A percentile compares a stretch with the other conserved stretches of the same genome.
phyloP scores from a whole-genome alignment of 23 red algal genomes.

The Chondrus crispus region DNA sequence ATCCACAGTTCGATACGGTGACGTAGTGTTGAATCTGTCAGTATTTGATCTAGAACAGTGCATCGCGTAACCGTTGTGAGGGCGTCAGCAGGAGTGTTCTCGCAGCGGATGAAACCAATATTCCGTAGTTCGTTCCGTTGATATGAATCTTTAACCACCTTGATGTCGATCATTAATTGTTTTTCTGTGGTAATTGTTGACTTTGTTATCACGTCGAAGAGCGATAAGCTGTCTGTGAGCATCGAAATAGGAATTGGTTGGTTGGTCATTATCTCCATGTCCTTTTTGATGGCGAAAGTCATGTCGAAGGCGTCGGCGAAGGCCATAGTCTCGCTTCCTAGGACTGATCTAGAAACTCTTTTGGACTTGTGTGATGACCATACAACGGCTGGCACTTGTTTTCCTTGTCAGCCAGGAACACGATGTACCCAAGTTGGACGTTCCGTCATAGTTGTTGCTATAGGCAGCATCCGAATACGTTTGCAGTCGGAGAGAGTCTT shows the following conservation, averaged over 20 bases:
- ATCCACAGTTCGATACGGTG: neutral
- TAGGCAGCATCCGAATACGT: neutral
- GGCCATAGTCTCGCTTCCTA: neutral
- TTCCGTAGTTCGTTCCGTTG: neutral
- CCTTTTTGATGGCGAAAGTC: neutral
- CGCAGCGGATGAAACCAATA: neutral
- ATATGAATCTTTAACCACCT: neutral
- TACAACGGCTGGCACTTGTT: neutral
- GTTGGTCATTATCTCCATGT: neutral
- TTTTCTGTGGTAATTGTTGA: neutral
- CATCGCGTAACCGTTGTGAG: neutral
- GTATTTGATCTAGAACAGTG: neutral
- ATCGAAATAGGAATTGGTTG: neutral
- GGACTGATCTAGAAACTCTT: neutral
- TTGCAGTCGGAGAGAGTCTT: neutral
- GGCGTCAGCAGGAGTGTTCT: neutral
- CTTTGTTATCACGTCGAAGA: slow-evolving; percentile 3
- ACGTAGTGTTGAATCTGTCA: neutral
- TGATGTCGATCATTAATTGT: neutral
- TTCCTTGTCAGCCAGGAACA: neutral
- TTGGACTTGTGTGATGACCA: neutral
- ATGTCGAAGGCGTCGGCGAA: slow-evolving; percentile 6
- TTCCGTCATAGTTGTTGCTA: neutral
- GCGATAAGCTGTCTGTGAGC: neutral
- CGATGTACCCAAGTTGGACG: neutral